Base-by-base conservation (phyloP, 2,329 filamentous ascomycete genomes). In the Trichoderma hamatum region DNA sequence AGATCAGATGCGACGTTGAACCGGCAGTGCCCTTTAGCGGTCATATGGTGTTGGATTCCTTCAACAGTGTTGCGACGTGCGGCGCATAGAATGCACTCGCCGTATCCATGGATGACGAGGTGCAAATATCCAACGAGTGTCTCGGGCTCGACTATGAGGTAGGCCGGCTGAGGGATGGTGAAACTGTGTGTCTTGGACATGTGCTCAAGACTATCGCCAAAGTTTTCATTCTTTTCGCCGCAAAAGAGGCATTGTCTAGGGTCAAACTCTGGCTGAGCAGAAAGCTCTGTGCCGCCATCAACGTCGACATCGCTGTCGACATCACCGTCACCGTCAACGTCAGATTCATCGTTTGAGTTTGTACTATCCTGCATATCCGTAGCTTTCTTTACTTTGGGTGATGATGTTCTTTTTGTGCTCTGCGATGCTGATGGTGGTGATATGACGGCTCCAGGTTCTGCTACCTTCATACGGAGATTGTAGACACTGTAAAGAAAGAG, bases 1-100 rank as follows among this genome's bases (percentile, higher is more conserved):
- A 78, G 79, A 49, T 84, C 81, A 1, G 78, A 76, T n/a, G 74
- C 64, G 0, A 82, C 73, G n/a, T 83, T 76, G 46, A 85, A 79
- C 5, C 76, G 80, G 71, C 84, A 86, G 70, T 86, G 84, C 0
- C 82, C 80, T 51, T 84, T 86, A 9, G 78, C 80, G 0, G 76
- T 70, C 84, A 86, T 87, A 70, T 86, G 86, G 34, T 85, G 83
- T 62, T 84, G 83, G 0, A 82, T 80, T 0, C 80, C 85, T 62
- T 84, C 78, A 0, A 79, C 76, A 0, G 82, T 83, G 2, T 74
- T 74, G 34, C 82, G 79, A 39, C 80, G 76, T 4, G 79, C 82
- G 0, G 82, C 82, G 72, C 86, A 88, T 21, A 79, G 79, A 32
- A 88, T 78, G 70, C 85, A 88, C 73, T 86, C 84, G 36, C 78